Percentiles rank a stretch among this genome's conserved stretches.
Evolutionary conservation across 257 asterid genomes (phyloP).

Genomic region (Solanum chiquidenum): DNA sequence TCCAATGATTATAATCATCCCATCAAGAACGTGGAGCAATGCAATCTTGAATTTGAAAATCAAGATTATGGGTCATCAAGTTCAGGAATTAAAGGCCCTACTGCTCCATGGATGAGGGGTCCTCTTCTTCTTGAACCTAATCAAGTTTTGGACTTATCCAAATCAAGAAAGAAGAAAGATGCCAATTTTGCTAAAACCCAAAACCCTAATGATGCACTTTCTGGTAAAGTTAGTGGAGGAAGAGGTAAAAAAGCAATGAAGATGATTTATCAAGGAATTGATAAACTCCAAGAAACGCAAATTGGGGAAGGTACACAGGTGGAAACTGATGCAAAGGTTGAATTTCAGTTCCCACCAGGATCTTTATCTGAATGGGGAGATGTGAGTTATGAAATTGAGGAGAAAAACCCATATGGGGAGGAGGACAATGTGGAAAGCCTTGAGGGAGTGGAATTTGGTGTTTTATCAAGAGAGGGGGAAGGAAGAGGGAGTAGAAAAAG

Average conservation of each 20-base stretch:
- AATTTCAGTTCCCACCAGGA: slow-evolving; percentile 53
- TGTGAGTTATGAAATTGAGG: slow-evolving; percentile 7
- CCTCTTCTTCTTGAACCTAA: slow-evolving; percentile 56
- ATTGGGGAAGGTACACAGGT: slow-evolving; percentile 16
- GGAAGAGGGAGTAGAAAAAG: slow-evolving; percentile 22
- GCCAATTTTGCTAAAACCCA: slow-evolving; percentile 10
- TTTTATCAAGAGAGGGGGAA: slow-evolving; percentile 17
- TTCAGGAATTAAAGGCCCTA: slow-evolving; percentile 52
- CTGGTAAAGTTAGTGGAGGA: slow-evolving; percentile 68
- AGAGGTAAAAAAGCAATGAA: slow-evolving; percentile 78
- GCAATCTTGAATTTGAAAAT: slow-evolving; percentile 8
- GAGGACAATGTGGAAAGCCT: slow-evolving; percentile 11
- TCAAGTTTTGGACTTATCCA: slow-evolving; percentile 39
- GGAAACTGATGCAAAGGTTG: slow-evolving; percentile 6
- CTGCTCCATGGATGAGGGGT: slow-evolving; percentile 91
- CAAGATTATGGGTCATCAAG: slow-evolving; percentile 15
- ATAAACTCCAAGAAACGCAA: slow-evolving; percentile 35
- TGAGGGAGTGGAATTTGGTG: slow-evolving; percentile 21
- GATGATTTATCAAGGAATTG: slow-evolving; percentile 52
- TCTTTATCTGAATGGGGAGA: slow-evolving; percentile 32
- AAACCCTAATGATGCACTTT: slow-evolving; percentile 31
- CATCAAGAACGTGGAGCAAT: neutral
- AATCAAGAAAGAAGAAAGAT: slow-evolving; percentile 27
- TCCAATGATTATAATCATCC: slow-evolving; percentile 9
- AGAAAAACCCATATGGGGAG: slow-evolving; percentile 2